Base-by-base conservation (phyloP, 768 basidiomycete genomes). In the Cubamyces lactineus region DNA sequence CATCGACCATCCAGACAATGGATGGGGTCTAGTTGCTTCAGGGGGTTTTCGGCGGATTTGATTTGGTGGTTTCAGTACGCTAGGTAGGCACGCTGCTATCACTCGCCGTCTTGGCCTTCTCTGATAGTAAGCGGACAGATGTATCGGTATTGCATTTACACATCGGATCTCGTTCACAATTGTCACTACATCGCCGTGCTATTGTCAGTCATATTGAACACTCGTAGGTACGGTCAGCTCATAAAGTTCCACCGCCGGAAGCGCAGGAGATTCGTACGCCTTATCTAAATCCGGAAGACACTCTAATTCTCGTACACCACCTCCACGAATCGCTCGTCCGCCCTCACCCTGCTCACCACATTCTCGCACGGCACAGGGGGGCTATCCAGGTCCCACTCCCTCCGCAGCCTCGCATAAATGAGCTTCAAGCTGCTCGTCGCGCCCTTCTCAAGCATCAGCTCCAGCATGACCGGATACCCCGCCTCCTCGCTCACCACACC, bases 391-490 rank as follows among this genome's bases (percentile, higher is more conserved):
- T 84, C 84, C 95, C 94, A 97, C 21, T 85, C 82, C 30, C 80
- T 77, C 62, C 82, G 79, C 58, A 97, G 72, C 43, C 85, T 80
- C 62, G 80, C 84, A 71, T 84, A 91, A 28, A 94, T 78, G 53
- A 84, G 80, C 74, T 87, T 90, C 78, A 97, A 93, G 28, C 84
- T 87, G 23, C 92, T 91, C 45, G 86, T 78, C 17, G 94, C 88
- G 4, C 96, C 96, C 73, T 88, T 94, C 78, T 97, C 95, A 66
- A 92, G 88, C 15, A 91, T 80, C 53, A 96, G 71, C 17, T 82
- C 78, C 66, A 96, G 73, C 40, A 80, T 78, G 13, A 89, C 84
- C 62, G 80, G 77, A 76, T 80, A 86, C 63, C 77, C 84, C 47
- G 75, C 81, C 63, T 67, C 68, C 38, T 72, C 71, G 66, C 83